Conservation (phyloP, 2,329 filamentous ascomycete species). For the Aureobasidium sp. region DNA sequence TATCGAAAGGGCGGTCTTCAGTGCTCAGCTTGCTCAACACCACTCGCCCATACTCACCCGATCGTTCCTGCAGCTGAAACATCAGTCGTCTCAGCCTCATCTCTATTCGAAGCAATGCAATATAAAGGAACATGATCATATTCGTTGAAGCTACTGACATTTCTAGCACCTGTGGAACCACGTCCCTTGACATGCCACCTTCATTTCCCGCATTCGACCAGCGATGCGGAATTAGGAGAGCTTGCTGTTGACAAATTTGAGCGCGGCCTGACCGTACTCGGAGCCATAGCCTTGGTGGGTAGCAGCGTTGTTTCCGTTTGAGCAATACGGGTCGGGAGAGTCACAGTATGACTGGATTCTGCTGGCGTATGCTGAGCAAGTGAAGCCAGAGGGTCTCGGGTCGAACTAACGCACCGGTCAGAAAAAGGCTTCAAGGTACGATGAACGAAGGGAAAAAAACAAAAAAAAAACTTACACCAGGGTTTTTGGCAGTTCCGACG, state of each 20-base stretch:
- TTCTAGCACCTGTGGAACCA: background rate
- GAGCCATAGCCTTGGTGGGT: slow-evolving; percentile 56
- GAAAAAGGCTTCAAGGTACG: background rate
- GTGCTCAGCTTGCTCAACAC: too few relatives aligned
- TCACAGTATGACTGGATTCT: slow-evolving; percentile 62
- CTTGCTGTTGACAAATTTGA: slow-evolving; percentile 53
- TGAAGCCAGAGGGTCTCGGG: slow-evolving; percentile 51
- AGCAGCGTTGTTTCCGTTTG: slow-evolving; percentile 54
- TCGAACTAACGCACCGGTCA: slow-evolving; percentile 45
- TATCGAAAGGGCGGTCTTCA: too few relatives aligned
- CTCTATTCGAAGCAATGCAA: too few relatives aligned
- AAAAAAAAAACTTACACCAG: slow-evolving; percentile 45
- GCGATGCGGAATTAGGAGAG: slow-evolving; percentile 24
- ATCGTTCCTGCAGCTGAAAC: background rate
- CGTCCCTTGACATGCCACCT: background rate
- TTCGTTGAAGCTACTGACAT: background rate
- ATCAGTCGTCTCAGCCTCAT: background rate
- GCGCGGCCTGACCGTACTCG: slow-evolving; percentile 53
- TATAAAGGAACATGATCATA: too few relatives aligned
- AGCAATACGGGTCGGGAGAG: slow-evolving; percentile 58
- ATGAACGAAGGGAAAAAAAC: background rate
- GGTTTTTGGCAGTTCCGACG: slow-evolving; percentile 53
- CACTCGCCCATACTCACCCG: slow-evolving; percentile 21
- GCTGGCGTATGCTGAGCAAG: slow-evolving; percentile 45
- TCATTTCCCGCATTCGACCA: background rate